Base-by-base conservation (phyloP, 345 rosid genomes). In the Conringia planisiliqua region DNA sequence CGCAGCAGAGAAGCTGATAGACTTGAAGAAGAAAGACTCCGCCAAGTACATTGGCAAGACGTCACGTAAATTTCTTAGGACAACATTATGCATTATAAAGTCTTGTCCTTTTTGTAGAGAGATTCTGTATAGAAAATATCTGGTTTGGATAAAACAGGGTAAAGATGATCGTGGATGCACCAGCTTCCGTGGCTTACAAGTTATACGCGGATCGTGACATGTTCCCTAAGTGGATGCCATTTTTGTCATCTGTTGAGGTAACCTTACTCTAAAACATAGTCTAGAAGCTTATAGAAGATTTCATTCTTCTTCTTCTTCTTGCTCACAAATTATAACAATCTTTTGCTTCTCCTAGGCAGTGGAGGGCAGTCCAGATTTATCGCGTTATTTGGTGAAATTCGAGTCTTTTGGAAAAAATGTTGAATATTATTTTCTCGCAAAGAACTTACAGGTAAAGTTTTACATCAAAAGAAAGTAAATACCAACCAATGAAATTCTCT, bases 211-310 rank as follows among this genome's bases (percentile, higher is more conserved):
- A 78, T 29, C 73, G 78, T 33, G 70, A 78, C 17, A 4, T 62
- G 55, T 68, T 78, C 57, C 81, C 78, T 0, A 78, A 67, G 32
- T 78, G 81, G 81, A 67, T 78, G 81, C 78, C 81, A 0, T 78
- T 78, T 78, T 32, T 72, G 48, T 73, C 81, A 67, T 52, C 81
- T 26, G 81, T 78, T 17, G 78, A 72, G 78, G 81, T 78, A 78
- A 36, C 24, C 22, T 27, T 2, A 63, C 56, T 75, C 24, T 26
- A 47, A n/a, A 73, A 29, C 57, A 64, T 30, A 63, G 27, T 33
- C 32, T 62, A 8, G 11, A 29, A 56, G 61, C 38, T 56, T 16
- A 0, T 16, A 43, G 3, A 12, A 39, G 2, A 60, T 50, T 38
- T 67, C 9, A 0, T 13, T 62, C 42, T 27, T 50, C n/a, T n/a